Percentiles rank a stretch among this genome's conserved stretches.
Evolutionary conservation across 2,329 filamentous ascomycete genomes (phyloP).

Genomic region (Anthostomella pinea): DNA sequence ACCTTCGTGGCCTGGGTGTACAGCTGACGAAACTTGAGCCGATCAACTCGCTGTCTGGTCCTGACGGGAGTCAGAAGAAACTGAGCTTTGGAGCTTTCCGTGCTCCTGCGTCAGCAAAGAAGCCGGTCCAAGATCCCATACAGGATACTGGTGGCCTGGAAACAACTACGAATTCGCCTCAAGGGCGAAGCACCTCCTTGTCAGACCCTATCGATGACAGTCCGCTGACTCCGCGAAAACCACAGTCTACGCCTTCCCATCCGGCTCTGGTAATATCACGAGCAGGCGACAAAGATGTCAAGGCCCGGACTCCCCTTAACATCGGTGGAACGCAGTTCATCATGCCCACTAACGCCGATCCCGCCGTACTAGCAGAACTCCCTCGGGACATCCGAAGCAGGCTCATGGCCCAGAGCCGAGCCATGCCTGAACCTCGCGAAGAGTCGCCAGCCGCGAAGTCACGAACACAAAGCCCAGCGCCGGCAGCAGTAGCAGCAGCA

Average conservation of each 20-base stretch:
- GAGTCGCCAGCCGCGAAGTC: constrained; percentile 34
- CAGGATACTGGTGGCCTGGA: constrained; percentile 45
- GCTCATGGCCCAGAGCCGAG: constrained; percentile 59
- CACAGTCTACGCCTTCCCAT: constrained; percentile 42
- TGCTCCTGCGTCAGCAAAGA: constrained; percentile 38
- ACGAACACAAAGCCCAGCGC: constrained; percentile 37
- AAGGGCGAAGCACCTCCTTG: constrained; percentile 30
- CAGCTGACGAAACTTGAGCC: constrained; percentile 92
- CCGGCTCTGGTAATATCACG: constrained; percentile 52
- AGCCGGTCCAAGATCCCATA: constrained; percentile 38
- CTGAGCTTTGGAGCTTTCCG: constrained; percentile 66
- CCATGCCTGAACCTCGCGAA: no score
- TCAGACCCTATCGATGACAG: constrained; percentile 56
- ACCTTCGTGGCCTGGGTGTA: constrained; percentile 87
- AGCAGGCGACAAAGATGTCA: constrained; percentile 48
- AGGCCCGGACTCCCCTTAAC: constrained; percentile 69
- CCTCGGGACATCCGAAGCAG: constrained; percentile 78
- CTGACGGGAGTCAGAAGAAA: constrained; percentile 74
- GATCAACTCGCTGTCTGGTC: constrained; percentile 58
- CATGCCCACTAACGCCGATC: constrained; percentile 79
- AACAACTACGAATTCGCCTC: constrained; percentile 30
- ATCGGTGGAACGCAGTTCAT: constrained; percentile 88
- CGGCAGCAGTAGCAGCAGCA: constrained; percentile 20
- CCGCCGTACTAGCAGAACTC: constrained; percentile 76
- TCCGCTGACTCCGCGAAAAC: constrained; percentile 51